A percentile compares a stretch with the other conserved stretches of the same genome.
Conservation (phyloP, 2,329 filamentous ascomycete species). For the Epichloe glyceriae region DNA sequence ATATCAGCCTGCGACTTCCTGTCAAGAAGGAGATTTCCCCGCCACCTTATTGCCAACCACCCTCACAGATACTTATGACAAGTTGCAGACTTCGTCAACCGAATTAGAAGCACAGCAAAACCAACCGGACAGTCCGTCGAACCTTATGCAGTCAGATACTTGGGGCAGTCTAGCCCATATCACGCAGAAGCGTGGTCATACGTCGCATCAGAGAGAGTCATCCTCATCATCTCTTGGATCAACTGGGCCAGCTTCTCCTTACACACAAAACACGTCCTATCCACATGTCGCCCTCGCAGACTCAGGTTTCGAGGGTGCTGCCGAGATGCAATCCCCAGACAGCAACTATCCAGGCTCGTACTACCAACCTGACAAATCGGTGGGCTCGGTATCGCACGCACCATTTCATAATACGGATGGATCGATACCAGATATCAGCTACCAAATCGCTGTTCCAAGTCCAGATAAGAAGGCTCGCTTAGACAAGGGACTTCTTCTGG, state of each 20-base stretch:
- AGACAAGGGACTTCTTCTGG: conserved; percentile 31
- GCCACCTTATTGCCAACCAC: not conserved
- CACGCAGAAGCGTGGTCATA: conserved; percentile 24
- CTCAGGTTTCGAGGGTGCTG: conserved; percentile 30
- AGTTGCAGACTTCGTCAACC: not conserved
- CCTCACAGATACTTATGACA: not conserved
- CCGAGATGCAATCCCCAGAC: conserved; percentile 26
- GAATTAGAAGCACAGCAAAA: not conserved
- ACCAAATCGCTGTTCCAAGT: conserved; percentile 26
- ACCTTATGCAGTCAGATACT: conserved; percentile 29
- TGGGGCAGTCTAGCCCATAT: conserved; percentile 26
- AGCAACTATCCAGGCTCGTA: conserved; percentile 22
- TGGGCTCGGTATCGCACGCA: conserved; percentile 25
- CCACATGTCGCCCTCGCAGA: conserved; percentile 45
- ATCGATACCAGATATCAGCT: conserved; percentile 26
- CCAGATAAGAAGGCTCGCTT: conserved; percentile 22
- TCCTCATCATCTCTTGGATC: conserved; percentile 49
- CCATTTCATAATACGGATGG: conserved; percentile 28
- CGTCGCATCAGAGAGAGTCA: conserved; percentile 45
- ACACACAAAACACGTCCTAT: conserved; percentile 39
- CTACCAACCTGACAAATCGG: conserved; percentile 34
- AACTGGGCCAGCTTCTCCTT: conserved; percentile 46
- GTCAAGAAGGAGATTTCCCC: not conserved
- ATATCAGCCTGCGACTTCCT: not conserved
- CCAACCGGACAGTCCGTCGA: conserved; percentile 4